Evolutionary conservation across 2,329 filamentous ascomycete species (phyloP), one percentile per base, ranked within the genome.

Genomic region (Didymella arachidicola): DNA sequence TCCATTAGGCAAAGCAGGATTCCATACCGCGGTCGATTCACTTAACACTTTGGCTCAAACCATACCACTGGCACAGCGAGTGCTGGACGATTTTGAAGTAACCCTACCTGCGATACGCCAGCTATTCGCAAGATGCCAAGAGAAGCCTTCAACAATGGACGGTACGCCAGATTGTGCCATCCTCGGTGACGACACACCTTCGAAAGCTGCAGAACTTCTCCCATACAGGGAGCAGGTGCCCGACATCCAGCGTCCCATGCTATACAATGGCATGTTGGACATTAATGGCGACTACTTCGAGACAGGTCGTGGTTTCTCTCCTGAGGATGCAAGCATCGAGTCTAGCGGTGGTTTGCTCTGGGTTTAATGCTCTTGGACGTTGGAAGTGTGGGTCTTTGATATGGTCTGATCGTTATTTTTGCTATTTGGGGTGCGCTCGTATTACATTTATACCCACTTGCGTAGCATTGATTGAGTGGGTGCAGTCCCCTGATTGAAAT

Each of bases 81-180:
- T 73, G 12, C 44, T 63, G 4, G 51, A 50, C 1, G 72, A 74
- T 27, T 71, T 72, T 11, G 60, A 56, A 1, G 42, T 48, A 4
- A 53, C 72, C 7, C 5, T 67, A 12, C 29, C 46, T 3, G 39
- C 65, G 0, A 62, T 71, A 11, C 43, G 38, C 3, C 29, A 38
- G 3, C 42, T 61, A 2, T 16, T 60, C 3, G 36, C 61, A 5
- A 52, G 14, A n/a, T 57, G 51, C 27, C 32, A 18, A 11, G 25
- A 47, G 19, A 36, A 36, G 19, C 2, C 26, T 27, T n/a, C 12
- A 11, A 16, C 32, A 4, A 7, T 36, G 4, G 27, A 48, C 16
- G 14, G 36, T 19, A 18, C 44, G 6, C 16, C 44, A n/a, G 44
- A 29, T 1, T 48, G 44, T 36, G 10, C 26, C 2, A 11, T 43